Evolutionary conservation across 129 eudicot genomes (phyloP), one percentile per base, ranked within the genome.

Genomic region (Mikania micrantha): DNA sequence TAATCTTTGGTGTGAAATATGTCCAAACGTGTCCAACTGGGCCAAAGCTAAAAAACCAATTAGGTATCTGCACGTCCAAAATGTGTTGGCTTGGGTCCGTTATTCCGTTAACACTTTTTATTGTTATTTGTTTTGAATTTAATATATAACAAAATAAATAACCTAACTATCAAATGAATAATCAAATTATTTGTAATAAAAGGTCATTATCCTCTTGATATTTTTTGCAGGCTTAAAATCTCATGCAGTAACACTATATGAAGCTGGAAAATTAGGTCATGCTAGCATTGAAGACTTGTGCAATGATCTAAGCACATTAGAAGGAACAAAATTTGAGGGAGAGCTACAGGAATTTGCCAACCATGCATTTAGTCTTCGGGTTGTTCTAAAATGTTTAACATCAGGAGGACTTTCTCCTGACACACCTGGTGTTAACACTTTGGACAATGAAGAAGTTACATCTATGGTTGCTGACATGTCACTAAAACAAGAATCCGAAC

Each of bases 271-370:
- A 77, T 85, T 94, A 45, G 97, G 97, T 64, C 77, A 94, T 78
- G 85, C 96, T 50, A 82, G 92, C 82, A 94, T 94, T 81, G 77
- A 84, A 45, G 97, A 94, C 79, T 95, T 94, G 72, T 94, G 99
- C 82, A 89, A 77, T 67, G 99, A 94, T 73, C 82, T 94, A 34
- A 66, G 89, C 54, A 86, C 96, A 35, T 85, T 94, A 49, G 99
- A 94, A 82, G 95, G 99, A 63, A 60, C 93, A 58, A 94, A 83
- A 64, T 94, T 94, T 67, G 99, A 94, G 81, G 99, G 99, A 58
- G 99, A 94, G 69, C 80, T 94, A 44, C 99, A 94, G 78, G 96
- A 94, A 73, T 94, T 94, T 78, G 99, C 99, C 64, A 94, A 94
- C 78, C 99, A 94, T 77, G 96, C 99, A 56, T 94, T 90, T 77